phyloP scores from a whole-genome alignment of 2,329 filamentous ascomycete genomes.

The Aaosphaeria arxii region DNA sequence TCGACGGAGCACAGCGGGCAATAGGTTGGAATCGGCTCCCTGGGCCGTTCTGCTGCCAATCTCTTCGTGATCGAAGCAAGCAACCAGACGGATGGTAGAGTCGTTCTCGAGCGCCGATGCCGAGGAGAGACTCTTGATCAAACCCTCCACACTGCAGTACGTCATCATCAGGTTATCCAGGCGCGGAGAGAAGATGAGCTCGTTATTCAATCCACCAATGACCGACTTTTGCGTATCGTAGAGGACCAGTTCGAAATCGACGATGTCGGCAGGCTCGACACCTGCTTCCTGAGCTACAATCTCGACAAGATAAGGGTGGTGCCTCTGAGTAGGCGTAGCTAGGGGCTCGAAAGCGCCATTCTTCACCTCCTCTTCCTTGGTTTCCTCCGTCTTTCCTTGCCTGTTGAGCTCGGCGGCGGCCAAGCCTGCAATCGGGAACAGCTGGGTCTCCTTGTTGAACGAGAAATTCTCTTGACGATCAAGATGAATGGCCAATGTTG shows the following conservation, averaged over 20 bases:
- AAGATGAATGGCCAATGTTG: constrained; percentile 90
- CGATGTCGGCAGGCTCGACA: constrained; percentile 66
- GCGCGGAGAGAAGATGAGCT: constrained; percentile 94
- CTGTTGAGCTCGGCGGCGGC: constrained; percentile 86
- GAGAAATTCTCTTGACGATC: constrained; percentile 81
- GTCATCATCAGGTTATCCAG: constrained; percentile 97
- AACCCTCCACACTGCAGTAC: constrained; percentile 81
- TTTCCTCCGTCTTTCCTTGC: constrained; percentile 53
- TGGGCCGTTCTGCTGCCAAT: constrained; percentile 91
- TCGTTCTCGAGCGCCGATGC: constrained; percentile 69
- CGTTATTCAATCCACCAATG: constrained; percentile 85
- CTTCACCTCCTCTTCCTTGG: constrained; percentile 42
- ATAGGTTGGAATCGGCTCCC: constrained; percentile 86
- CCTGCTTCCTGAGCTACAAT: constrained; percentile 78
- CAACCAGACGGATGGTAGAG: constrained; percentile 80
- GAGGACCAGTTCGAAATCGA: constrained; percentile 95
- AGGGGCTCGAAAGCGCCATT: constrained; percentile 65
- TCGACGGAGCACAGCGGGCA: constrained; percentile 82
- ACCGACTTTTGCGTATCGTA: constrained; percentile 93
- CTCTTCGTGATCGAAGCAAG: constrained; percentile 97
- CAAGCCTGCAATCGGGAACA: constrained; percentile 90
- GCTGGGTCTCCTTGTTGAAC: constrained; percentile 95
- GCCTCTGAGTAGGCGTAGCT: constrained; percentile 73
- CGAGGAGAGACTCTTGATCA: constrained; percentile 73
- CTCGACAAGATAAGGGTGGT: constrained; percentile 84